A percentile compares a stretch with the other conserved stretches of the same genome.
Conservation (phyloP, 805 yeast species). For the Wickerhamiella domercqiae region DNA sequence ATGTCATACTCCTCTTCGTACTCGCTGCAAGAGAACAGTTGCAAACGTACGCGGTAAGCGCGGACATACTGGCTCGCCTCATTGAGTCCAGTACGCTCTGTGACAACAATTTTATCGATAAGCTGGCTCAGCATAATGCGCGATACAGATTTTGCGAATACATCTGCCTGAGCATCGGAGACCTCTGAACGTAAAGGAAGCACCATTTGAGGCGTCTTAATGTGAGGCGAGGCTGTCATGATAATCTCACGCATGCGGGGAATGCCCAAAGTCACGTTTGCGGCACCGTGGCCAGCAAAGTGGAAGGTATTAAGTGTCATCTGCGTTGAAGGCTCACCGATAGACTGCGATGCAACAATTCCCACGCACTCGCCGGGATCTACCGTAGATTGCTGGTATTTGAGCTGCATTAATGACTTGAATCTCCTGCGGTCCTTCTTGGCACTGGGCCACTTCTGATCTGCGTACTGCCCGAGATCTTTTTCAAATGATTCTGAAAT, state of each 20-base stretch:
- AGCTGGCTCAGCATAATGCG: constrained; percentile 76
- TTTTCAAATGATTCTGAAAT: constrained; percentile 82
- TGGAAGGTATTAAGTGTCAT: constrained; percentile 96
- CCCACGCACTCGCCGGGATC: constrained; percentile 98
- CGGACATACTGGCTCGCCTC: constrained; percentile 37
- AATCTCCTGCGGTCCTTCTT: constrained; percentile 59
- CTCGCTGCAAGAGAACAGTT: constrained; percentile 60
- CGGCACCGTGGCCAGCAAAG: constrained; percentile 99
- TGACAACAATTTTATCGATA: constrained; percentile 67
- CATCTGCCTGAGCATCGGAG: constrained; percentile 72
- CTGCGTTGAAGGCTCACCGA: constrained; percentile 99
- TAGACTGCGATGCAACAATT: constrained; percentile 92
- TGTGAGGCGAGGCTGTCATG: constrained; percentile 93
- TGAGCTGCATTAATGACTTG: constrained; percentile 93
- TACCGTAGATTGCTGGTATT: constrained; percentile 89
- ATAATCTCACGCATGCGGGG: constrained; percentile 99
- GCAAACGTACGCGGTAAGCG: constrained; percentile 57
- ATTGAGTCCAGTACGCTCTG: constrained; percentile 69
- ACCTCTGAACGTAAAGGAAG: constrained; percentile 73
- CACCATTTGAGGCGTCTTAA: constrained; percentile 98
- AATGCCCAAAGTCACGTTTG: constrained; percentile 96
- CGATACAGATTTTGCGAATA: constrained; percentile 82
- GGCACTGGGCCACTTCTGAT: constrained; percentile 28
- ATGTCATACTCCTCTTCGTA: constrained; percentile 84
- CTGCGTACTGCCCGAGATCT: constrained; percentile 57